Base-by-base conservation (phyloP, 2,329 filamentous ascomycete species). In the Diplodia mutila region DNA sequence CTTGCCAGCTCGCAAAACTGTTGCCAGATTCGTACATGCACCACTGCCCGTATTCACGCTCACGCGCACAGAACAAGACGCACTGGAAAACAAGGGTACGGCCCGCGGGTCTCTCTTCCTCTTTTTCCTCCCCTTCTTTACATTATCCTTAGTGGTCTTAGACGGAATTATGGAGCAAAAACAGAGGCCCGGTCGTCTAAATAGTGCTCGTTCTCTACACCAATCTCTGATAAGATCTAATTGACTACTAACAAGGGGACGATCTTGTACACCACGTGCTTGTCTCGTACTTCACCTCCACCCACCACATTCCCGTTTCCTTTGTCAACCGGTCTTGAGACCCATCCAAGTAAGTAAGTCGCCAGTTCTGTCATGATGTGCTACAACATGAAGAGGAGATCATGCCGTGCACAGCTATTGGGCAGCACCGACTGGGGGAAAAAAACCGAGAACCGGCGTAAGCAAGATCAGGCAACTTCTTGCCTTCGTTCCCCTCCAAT, bases 1-100 rank as follows among this genome's bases (percentile, higher is more conserved):
- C 57, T 49, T 61, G 21, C 42, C 42, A 34, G 25, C 53, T 18
- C 67, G 63, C 14, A 57, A 67, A 34, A 65, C 65, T 52, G 66
- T 70, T 11, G 64, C 67, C 39, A 67, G 63, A 53, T 64, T 53
- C 8, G 68, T 37, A n/a, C 23, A 51, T 49, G 49, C 34, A 21
- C 63, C 68, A 48, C 53, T 27, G 21, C 69, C 67, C 29, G 49
- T 46, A 12, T 18, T 11, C 12, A 42, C 23, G 54, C 54, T 16
- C 54, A 42, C 21, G 34, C 14, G 34, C 21, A 27, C 42, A 21
- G 18, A 21, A 46, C 1, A 46, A 21, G 8, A 46, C 42, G 8
- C n/a, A 21, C 42, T 21, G 18, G 5, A 46, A 18, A 21, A 9
- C 42, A 46, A 46, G 42, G 42, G 14, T 11, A 21, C 6, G 9